phyloP scores from a whole-genome alignment of 257 asterid genomes.

The Phtheirospermum japonicum region DNA sequence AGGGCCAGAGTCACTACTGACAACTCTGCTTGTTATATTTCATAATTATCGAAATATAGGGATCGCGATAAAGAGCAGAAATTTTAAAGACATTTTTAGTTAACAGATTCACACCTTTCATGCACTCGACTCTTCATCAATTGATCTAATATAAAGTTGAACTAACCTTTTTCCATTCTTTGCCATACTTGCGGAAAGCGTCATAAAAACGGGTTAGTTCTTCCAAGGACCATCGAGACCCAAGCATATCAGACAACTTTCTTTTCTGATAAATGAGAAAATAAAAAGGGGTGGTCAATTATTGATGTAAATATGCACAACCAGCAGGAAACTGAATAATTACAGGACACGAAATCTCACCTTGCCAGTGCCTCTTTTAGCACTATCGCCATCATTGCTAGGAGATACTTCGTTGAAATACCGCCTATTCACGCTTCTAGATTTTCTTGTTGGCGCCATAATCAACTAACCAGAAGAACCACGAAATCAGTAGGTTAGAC shows the following conservation, averaged over 20 bases:
- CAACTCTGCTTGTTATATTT: background rate
- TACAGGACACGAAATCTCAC: conserved; percentile 47
- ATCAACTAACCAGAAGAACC: conserved; percentile 33
- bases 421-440: conserved; percentile 54
- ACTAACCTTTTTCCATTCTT: conserved; percentile 91
- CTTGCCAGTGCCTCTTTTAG: conserved; percentile 52
- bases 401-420: conserved; percentile 57
- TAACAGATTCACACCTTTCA: conserved; percentile 12
- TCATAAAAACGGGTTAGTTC: conserved; percentile 78
- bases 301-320: conserved; percentile 16
- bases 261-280: conserved; percentile 54
- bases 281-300: conserved; percentile 16
- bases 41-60: conserved; percentile 1
- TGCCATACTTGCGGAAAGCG: conserved; percentile 73
- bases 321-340: conserved; percentile 15
- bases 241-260: conserved; percentile 75
- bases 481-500: conserved; percentile 4
- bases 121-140: conserved; percentile 20
- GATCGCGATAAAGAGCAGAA: too few species aligned
- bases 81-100: background rate
- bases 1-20: conserved; percentile 9
- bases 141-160: conserved; percentile 3
- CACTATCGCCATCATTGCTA: conserved; percentile 53
- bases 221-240: conserved; percentile 76
- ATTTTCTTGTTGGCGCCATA: conserved; percentile 76